Conservation (phyloP, 371 early-diverging fungal species). For the Actinomortierella ambigua region DNA sequence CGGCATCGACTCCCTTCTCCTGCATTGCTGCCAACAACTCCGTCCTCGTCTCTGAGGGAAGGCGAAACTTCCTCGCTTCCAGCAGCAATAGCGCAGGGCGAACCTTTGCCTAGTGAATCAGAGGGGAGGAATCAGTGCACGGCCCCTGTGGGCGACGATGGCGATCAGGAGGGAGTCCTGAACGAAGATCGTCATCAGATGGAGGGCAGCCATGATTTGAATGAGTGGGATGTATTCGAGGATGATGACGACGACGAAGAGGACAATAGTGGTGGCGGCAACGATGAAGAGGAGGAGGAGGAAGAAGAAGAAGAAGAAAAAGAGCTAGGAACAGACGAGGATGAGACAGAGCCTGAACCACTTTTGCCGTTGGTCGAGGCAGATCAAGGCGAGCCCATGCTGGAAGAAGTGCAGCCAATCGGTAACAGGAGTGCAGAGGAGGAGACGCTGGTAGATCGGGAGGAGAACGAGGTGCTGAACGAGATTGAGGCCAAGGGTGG, state of each 20-base stretch:
- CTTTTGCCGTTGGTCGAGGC: too few species aligned
- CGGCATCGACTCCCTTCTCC: conserved; percentile 25
- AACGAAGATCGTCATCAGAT: too few species aligned
- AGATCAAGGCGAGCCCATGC: too few species aligned
- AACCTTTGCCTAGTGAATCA: too few species aligned
- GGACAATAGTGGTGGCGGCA: conserved; percentile 1
- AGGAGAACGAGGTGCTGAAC: conserved; percentile 19
- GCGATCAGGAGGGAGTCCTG: neutral
- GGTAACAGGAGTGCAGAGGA: too few species aligned
- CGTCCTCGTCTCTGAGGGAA: too few species aligned
- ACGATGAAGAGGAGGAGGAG: conserved; percentile 1
- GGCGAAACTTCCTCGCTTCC: too few species aligned
- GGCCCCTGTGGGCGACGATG: neutral
- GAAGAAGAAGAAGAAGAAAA: conserved; percentile 15
- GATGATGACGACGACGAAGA: conserved; percentile 4
- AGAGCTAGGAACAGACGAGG: conserved; percentile 3
- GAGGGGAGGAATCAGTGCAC: neutral
- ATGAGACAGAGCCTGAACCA: conserved; percentile 5
- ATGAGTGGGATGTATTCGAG: conserved; percentile 8
- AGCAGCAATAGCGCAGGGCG: too few species aligned
- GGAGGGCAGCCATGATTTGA: conserved; percentile 3
- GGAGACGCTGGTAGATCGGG: conserved; percentile 8
- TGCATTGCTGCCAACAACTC: conserved; percentile 2
- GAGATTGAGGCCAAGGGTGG: conserved; percentile 42
- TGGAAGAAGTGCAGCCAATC: too few species aligned